Evolutionary conservation across 148 eudicot genomes (phyloP), one percentile per base, ranked within the genome.

Genomic region (Gaultheria prostrata): DNA sequence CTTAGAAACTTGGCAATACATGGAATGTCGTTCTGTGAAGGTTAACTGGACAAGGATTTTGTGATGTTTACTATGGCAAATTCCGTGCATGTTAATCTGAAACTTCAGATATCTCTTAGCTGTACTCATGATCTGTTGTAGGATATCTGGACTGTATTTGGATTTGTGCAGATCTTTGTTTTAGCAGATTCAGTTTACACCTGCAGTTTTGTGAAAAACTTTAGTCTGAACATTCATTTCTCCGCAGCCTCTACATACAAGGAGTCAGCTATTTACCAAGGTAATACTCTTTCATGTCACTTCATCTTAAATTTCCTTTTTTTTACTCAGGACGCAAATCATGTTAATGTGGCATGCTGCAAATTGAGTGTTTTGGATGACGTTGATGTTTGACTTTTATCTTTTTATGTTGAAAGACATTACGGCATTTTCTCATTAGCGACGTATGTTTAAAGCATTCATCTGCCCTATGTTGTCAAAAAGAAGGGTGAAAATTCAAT

Each of bases 241-340:
- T 43, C 85, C 83, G 93, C 95, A 97, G 99, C 99, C 99, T 84
- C 92, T 97, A 77, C 94, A 59, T 85, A 89, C 95, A 33, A 91
- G 98, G 91, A 97, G 92, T 89, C 93, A 84, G 83, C 90, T 97
- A 51, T 97, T 93, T 88, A 88, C 90, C 57, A 94, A 97, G 98
- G 98, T 97, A 94, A 83, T 79, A 51, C 39, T 67, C 30, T 80
- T 49, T 50, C 51, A 75, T 71, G 49, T 43, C 33, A 61, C 21
- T 63, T 54, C 70, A n/a, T 13, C 18, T 30, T 13, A 24, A 63
- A 63, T 24, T 63, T 28, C 72, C 18, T 13, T 67, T 67, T 67
- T 18, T 28, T 13, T 49, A 49, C 69, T 81, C 17, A 30, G 59
- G 14, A 28, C 50, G 3, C 26, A 15, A 48, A 46, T 67, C 39